Evolutionary conservation across 2,329 filamentous ascomycete genomes (phyloP), one percentile per base, ranked within the genome.

Genomic region (Sarocladiaceae sp.): DNA sequence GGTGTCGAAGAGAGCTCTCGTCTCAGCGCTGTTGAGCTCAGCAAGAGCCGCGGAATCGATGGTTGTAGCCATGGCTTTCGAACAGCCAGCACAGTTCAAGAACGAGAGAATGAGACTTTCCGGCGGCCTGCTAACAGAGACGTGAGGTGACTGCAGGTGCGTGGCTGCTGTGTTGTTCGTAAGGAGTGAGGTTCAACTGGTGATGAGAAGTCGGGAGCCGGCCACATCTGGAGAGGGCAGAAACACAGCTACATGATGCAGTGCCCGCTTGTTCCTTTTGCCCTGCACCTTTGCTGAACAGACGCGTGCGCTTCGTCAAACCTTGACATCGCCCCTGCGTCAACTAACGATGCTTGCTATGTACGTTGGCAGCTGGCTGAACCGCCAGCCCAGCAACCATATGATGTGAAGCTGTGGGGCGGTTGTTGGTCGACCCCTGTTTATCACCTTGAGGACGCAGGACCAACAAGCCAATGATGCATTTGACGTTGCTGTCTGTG

Each of bases 1-100:
- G 0, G 69, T 64, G 37, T 80, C 69, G 19, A 82, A 64, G 0
- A 82, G 55, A 3, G 64, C 63, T 47, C 70, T 65, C 3, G 69
- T 67, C 19, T 69, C 61, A 3, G 55, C 61, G 1, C 50, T 57
- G 35, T 75, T 69, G 6, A 77, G 62, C 39, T 66, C 60, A 18
- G 58, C 53, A 1, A 72, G 57, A 5, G 61, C 65, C 15, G 39
- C 45, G 0, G 59, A 60, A 15, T 48, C 33, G 29, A 48, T 20
- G 19, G 44, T 21, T 11, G 41, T 19, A 60, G 33, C 40, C 44
- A 40, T 48, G 33, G 20, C 34, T 39, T n/a, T 26, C 19, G 34
- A 4, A 24, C 15, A 11, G 34, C 6, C 16, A n/a, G n/a, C n/a
- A n/a, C n/a, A n/a, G n/a, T n/a, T n/a, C n/a, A n/a, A n/a, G n/a